Conservation (phyloP, 345 rosid genomes). For the Mangifera indica region DNA sequence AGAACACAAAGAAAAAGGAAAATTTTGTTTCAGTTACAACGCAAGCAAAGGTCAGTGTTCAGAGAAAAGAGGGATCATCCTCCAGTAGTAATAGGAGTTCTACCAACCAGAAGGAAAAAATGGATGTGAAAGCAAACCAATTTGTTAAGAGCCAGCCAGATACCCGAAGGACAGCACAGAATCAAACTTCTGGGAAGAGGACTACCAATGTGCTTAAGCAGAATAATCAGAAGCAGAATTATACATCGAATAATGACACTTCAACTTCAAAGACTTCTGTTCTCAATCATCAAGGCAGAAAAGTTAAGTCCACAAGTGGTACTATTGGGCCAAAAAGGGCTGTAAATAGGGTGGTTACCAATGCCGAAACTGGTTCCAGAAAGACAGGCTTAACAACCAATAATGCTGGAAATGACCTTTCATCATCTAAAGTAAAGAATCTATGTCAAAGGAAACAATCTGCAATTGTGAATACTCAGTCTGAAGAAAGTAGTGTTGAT, state of each 20-base stretch:
- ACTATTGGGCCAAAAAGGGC: constrained; percentile 36
- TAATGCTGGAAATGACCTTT: constrained; percentile 35
- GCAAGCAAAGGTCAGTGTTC: constrained; percentile 46
- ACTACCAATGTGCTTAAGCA: constrained; percentile 45
- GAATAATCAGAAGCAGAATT: constrained; percentile 75
- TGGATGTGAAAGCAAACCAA: constrained; percentile 38
- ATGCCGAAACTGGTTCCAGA: constrained; percentile 37
- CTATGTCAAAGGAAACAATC: constrained; percentile 41
- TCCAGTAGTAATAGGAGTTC: constrained; percentile 31
- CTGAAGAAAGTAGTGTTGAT: constrained; percentile 31
- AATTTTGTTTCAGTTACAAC: constrained; percentile 38
- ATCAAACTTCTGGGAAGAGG: constrained; percentile 35
- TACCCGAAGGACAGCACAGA: constrained; percentile 31
- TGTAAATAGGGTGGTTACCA: constrained; percentile 36
- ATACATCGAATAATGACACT: constrained; percentile 28
- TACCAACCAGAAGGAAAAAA: constrained; percentile 45
- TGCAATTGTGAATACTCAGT: constrained; percentile 31
- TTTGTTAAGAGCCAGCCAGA: constrained; percentile 36
- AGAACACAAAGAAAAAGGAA: constrained; percentile 39
- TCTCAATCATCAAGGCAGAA: constrained; percentile 39
- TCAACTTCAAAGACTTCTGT: constrained; percentile 36
- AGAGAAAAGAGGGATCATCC: constrained; percentile 40
- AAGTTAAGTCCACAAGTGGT: constrained; percentile 32
- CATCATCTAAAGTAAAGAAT: constrained; percentile 41
- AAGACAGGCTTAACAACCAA: constrained; percentile 28